Base-by-base conservation (phyloP, 1,139 yeast genomes). In the Scheffersomyces segobiensis region DNA sequence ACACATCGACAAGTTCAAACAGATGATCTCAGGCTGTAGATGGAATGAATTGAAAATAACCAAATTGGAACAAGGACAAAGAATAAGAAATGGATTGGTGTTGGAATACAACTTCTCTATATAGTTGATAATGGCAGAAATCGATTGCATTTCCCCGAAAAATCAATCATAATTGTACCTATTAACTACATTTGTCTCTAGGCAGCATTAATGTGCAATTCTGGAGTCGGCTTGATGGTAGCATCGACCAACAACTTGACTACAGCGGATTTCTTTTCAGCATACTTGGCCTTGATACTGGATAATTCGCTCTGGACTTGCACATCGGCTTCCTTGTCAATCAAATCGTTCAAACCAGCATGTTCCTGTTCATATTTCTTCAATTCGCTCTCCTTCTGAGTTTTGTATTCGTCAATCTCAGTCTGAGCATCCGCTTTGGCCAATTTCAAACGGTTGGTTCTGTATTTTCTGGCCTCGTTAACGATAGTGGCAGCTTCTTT, bases 401-500 rank as follows among this genome's bases (percentile, higher is more conserved):
- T 76, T 82, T 91, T 93, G 84, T 95, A 95, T 59, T 87, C 88
- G 64, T 89, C 92, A 69, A 95, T 91, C 76, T 95, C 99, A 60
- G 84, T 79, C 65, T 93, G 89, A 50, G 99, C 98, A 73, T 95
- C 98, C 52, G 88, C 80, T 81, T 93, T 93, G 57, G 98, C 98
- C 52, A 96, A 93, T 85, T 95, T 95, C 75, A 95, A 83, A 67
- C 96, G 90, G 71, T 86, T 87, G 52, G 96, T 85, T 76, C 97
- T 92, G 81, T 88, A 67, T 67, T 86, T 82, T 80, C 97, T 90
- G 48, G 99, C 97, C 72, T 89, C 89, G 67, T 93, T 86, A 64
- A 95, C 98, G 65, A 93, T 91, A 69, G 89, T 96, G 66, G 96
- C 98, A 22, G 99, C 99, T 70, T 92, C 96, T 78, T 91, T 92